Base-by-base conservation (phyloP, 2,329 filamentous ascomycete genomes). In the Pseudogymnoascus sp. region DNA sequence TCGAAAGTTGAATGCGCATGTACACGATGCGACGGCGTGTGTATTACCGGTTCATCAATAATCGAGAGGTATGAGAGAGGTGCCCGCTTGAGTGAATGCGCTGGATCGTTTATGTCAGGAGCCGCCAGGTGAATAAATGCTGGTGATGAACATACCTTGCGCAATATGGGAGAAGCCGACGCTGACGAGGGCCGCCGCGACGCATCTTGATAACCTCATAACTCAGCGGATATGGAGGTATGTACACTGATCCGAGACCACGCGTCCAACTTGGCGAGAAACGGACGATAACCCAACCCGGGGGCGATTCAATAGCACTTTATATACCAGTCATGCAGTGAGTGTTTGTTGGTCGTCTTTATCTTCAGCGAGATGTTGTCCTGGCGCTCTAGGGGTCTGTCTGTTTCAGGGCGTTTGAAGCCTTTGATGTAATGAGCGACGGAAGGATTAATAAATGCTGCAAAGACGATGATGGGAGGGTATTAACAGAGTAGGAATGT, bases 1-100 rank as follows among this genome's bases (percentile, higher is more conserved):
- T 96, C 89, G 72, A 99, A 99, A 19, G 83, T 77, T 12, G 91
- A 92, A 60, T 88, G 77, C 56, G 91, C 85, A 70, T 94, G 86
- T 52, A 96, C 83, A 61, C 87, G 84, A 71, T 90, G 84, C 48
- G 87, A 88, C 13, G 86, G 85, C 0, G 91, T 90, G 68, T 90
- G 83, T 65, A 99, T 87, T 62, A 83, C 79, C 30, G 88, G 81
- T 69, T 91, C 82, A 63, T 92, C 85, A 65, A 96, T 75, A 52
- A 84, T 77, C 10, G 85, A 85, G 57, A 96, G 77, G 69, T 87
- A 84, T 66, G 80, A 83, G 63, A 99, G 79, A 30, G 91, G 90
- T 68, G 89, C 89, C 66, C 92, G 82, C 64, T 84, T 81, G 57
- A 82, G 78, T 0, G 90, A 95, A 71, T 88, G 82, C 64, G 85